Percentiles rank a stretch among this genome's conserved stretches.
phyloP scores from a whole-genome alignment of 2,329 filamentous ascomycete genomes.

The Diaporthe humulicola region DNA sequence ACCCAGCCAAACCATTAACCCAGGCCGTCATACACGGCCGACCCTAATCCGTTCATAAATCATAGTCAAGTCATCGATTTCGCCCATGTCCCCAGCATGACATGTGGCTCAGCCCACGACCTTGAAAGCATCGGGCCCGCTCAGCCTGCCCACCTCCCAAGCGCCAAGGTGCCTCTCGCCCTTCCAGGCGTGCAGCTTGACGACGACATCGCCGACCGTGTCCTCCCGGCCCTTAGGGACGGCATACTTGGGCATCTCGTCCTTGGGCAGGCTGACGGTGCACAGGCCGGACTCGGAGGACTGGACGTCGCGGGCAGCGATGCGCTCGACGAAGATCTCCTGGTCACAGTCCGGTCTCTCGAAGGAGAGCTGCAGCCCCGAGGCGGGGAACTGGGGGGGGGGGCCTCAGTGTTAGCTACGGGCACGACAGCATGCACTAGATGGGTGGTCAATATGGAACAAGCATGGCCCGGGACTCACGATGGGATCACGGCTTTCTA shows the following conservation, averaged over 20 bases:
- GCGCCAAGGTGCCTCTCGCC: constrained; percentile 38
- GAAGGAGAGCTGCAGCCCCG: constrained; percentile 39
- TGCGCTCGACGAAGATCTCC: constrained; percentile 38
- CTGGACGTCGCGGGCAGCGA: constrained; percentile 35
- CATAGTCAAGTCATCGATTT: background rate
- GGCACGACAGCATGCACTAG: background rate
- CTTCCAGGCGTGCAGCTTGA: constrained; percentile 41
- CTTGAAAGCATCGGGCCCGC: constrained; percentile 29
- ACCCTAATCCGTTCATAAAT: background rate
- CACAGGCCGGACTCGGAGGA: constrained; percentile 33
- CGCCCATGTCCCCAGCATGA: background rate
- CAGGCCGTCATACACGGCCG: background rate
- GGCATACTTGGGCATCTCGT: constrained; percentile 31
- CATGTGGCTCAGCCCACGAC: constrained; percentile 11
- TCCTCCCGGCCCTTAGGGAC: constrained; percentile 1
- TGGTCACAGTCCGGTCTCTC: constrained; percentile 23
- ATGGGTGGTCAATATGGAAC: background rate
- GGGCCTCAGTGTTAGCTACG: background rate
- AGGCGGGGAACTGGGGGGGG: constrained; percentile 30
- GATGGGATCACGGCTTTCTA: constrained; percentile 38
- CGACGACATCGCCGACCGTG: constrained; percentile 26
- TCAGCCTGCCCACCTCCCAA: constrained; percentile 41
- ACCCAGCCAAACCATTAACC: background rate
- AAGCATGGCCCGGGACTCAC: background rate
- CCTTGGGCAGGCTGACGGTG: constrained; percentile 34